A percentile compares a stretch with the other conserved stretches of the same genome.
These are phyloP conservation scores for Zymoseptoria tritici DNA, from an alignment of 2,329 filamentous ascomycete species.

Conservation along the genomic window DNA sequence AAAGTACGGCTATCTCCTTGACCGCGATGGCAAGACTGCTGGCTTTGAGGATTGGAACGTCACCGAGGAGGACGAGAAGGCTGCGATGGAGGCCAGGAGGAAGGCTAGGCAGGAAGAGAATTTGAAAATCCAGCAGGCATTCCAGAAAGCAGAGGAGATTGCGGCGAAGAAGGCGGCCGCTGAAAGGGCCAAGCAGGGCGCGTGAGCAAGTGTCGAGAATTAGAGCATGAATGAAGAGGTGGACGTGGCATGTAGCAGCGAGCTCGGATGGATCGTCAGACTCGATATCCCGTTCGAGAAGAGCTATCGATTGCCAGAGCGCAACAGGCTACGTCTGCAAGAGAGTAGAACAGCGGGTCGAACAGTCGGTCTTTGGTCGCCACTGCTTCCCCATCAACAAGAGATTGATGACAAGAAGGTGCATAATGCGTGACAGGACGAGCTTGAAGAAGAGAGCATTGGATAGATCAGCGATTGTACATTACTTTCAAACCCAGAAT, in stretches of 20 bases:
- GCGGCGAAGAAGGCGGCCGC: neutral
- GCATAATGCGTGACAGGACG: neutral
- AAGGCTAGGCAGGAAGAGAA: neutral
- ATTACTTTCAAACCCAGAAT: neutral
- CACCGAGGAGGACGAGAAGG: neutral
- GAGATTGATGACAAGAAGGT: neutral
- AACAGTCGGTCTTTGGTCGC: too few species aligned
- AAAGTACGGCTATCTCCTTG: constrained; percentile 33
- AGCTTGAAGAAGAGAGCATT: neutral
- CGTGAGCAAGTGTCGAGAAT: neutral
- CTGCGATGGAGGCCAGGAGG: neutral
- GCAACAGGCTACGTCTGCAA: too few species aligned
- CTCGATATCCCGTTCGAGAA: neutral
- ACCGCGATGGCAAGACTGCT: constrained; percentile 30
- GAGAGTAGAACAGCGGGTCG: too few species aligned
- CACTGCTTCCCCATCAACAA: neutral
- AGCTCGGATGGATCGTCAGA: neutral
- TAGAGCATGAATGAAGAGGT: neutral
- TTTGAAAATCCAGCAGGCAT: neutral
- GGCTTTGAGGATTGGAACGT: neutral
- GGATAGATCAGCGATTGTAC: neutral
- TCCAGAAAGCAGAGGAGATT: neutral
- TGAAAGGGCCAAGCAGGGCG: neutral
- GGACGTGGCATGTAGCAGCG: neutral
- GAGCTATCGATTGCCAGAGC: neutral